Conservation (phyloP, 257 asterid genomes). For the Jaltomata sinuosa region DNA sequence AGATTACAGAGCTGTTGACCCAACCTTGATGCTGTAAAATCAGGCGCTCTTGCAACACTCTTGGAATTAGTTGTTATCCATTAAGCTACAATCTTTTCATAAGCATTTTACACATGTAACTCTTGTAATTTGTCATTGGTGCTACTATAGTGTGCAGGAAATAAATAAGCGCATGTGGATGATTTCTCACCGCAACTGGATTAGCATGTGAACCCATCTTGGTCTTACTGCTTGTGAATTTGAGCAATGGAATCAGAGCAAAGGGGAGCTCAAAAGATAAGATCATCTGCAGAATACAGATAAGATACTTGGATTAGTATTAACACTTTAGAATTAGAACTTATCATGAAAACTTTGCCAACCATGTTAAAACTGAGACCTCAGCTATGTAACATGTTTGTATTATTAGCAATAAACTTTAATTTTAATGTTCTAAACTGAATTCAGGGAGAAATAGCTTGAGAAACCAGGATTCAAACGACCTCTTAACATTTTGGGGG, state of each 20-base stretch:
- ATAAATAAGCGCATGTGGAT: neutral
- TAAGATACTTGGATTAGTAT: neutral
- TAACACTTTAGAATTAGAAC: neutral
- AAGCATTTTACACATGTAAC: neutral
- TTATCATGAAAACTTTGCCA: neutral
- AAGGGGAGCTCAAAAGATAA: slow-evolving; percentile 93
- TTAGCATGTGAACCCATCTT: slow-evolving; percentile 82
- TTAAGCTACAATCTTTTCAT: neutral
- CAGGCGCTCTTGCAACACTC: neutral
- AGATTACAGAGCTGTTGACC: neutral
- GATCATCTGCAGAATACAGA: slow-evolving; percentile 57
- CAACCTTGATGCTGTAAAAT: neutral
- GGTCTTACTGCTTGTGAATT: slow-evolving; percentile 89
- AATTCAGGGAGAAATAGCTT: too few species aligned
- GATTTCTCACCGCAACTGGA: slow-evolving; percentile 46
- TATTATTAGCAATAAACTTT: neutral
- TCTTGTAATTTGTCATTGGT: neutral
- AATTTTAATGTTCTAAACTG: too few species aligned
- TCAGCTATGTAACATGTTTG: neutral
- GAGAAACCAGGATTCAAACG: neutral
- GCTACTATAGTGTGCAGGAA: neutral
- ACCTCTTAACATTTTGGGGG: neutral
- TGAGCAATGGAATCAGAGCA: slow-evolving; percentile 90
- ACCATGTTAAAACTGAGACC: neutral
- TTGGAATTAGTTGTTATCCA: neutral